Base-by-base conservation (phyloP, 352 stramenopile genomes). In the Phytophthora lateralis region DNA sequence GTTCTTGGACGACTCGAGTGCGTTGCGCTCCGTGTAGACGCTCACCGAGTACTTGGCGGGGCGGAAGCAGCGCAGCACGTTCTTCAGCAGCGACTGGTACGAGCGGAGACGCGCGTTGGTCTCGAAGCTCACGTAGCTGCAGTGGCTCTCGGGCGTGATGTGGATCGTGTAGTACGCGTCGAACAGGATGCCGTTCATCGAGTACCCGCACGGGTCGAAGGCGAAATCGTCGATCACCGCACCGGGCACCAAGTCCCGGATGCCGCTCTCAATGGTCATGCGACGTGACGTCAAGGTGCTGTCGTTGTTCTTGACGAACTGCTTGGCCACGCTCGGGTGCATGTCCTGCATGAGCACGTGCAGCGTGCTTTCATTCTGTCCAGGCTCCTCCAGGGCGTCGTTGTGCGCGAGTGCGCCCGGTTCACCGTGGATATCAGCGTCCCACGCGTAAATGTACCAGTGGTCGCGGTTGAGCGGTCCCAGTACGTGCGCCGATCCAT, bases 161-260 rank as follows among this genome's bases (percentile, higher is more conserved):
- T 99, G 98, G 68, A 99, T 99, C 43, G 98, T 99, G 63, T 97
- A 98, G 84, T 99, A 99, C 7, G 95, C 97, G 53, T 97, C 91
- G 59, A 98, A 98, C 12, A 98, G 73, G 63, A 99, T 98, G 58
- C 96, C 97, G 87, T 99, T 99, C 97, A 99, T 99, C 42, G 89
- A 97, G 80, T 97, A 97, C 18, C 98, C 98, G 78, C 98, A 99
- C 18, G 97, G 97, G 58, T 99, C 96, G 81, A 99, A 99, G 20
- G 98, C 93, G 57, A 96, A 97, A 54, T 97, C 93, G 78, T 99
- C 97, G 66, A 99, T 94, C 41, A 91, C 72, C 6, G 97, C 94
- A 27, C 96, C 96, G 0, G 97, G 97, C 39, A 97, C 94, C 21
- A 99, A 79, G 50, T 96, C 84, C 57, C 93, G 80, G 67, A 99